Base-by-base conservation (phyloP, 305 asterid species). In the Vinca major region DNA sequence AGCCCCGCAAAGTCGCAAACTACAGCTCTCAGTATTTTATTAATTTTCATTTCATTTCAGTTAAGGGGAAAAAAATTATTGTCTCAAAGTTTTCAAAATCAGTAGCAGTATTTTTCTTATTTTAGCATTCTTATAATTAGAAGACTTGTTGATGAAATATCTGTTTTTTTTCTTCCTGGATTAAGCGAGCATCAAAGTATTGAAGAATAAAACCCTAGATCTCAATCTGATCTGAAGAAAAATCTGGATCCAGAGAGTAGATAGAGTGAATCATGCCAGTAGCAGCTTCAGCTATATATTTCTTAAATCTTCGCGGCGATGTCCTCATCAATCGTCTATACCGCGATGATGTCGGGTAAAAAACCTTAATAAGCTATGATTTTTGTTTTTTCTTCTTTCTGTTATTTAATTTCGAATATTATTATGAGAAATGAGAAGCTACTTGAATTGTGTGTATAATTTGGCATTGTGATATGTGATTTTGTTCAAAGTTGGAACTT, bases 261-360 rank as follows among this genome's bases (percentile, higher is more conserved):
- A 49, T 26, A 0, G 33, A 0, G 56, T 71, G 68, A 86, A 84
- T 73, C 74, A 92, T 93, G 98, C 98, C 98, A 57, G 90, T 93
- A 77, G 92, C 96, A 78, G 99, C 99, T 80, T 93, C 99, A 58
- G 97, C 99, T 72, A 81, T 93, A 53, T 93, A 93, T 80, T 93
- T 93, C 75, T 84, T 93, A 54, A 93, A 93, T 82, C 99, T 93
- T 68, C 95, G 99, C 43, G 99, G 99, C 77, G 97, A 93, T 84
- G 96, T 93, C 65, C 96, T 93, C 84, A 93, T 93, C 74, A 93
- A 93, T 77, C 99, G 99, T 75, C 97, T 93, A 72, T 93, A 93
- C 50, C 92, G 97, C n/a, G 98, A 93, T 63, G 98, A 93, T 71
- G 98, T 93, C 79, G 97, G 98, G 98, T 93, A 26, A 26, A 26